phyloP scores from a whole-genome alignment of 164 flowering plant genomes.

The Vitis rupestris region DNA sequence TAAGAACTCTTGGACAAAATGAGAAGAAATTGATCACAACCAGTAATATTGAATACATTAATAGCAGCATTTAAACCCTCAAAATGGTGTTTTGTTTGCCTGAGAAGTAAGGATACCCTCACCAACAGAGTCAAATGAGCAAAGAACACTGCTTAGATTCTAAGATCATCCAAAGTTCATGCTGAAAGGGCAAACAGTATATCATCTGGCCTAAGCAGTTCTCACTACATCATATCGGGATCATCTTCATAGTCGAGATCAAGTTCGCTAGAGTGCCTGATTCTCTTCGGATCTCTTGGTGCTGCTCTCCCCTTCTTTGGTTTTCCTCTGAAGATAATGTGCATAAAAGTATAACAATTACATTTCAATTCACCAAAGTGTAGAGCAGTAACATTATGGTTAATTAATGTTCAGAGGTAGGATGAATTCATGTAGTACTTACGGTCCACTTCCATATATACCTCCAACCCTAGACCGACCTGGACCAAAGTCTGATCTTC shows the following conservation, averaged over 20 bases:
- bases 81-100: background rate
- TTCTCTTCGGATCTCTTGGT: constrained; percentile 67
- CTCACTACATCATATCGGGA: constrained; percentile 50
- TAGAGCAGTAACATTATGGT: background rate
- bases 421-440: constrained; percentile 21
- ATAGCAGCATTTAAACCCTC: no score
- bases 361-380: background rate
- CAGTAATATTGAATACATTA: no score
- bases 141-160: background rate
- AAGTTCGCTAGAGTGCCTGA: constrained; percentile 58
- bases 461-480: constrained; percentile 69
- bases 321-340: constrained; percentile 58
- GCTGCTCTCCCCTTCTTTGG: constrained; percentile 80
- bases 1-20: no score
- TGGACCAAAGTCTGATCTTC: constrained; percentile 68
- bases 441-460: constrained; percentile 61
- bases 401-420: background rate
- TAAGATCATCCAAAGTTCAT: background rate
- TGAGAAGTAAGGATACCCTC: background rate
- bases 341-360: background rate
- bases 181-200: background rate
- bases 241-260: constrained; percentile 84
- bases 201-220: background rate
- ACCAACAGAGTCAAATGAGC: background rate
- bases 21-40: background rate